Conservation (phyloP, 192 early-diverging fungal species). For the Coemansia sp. region DNA sequence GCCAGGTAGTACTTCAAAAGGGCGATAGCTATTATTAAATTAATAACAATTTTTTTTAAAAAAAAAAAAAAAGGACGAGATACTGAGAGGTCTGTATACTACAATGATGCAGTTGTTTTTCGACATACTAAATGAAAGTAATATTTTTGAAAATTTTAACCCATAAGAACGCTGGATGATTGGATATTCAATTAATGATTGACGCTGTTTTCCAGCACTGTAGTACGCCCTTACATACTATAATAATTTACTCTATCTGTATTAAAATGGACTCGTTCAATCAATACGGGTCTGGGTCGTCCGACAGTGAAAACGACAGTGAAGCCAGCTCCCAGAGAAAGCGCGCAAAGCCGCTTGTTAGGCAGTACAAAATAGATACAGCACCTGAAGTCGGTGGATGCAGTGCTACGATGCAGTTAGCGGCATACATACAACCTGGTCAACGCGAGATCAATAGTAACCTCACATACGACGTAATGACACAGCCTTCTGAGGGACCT, state of each 20-base stretch:
- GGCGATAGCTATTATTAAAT: no score
- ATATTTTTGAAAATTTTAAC: no score
- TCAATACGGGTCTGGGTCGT: constrained; percentile 33
- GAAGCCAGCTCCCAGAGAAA: neutral
- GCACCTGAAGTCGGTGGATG: constrained; percentile 28
- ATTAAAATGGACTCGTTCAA: constrained; percentile 31
- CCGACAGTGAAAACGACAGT: constrained; percentile 28
- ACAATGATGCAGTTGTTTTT: no score
- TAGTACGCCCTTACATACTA: no score
- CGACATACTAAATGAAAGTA: no score
- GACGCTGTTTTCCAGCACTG: no score
- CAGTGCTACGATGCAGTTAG: neutral
- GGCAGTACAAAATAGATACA: constrained; percentile 39
- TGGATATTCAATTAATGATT: no score
- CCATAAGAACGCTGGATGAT: no score
- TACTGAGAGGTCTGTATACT: no score
- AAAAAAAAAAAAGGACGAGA: no score
- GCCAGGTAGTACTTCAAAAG: no score
- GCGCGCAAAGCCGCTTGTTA: constrained; percentile 19
- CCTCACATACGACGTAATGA: constrained; percentile 20
- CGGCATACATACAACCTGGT: constrained; percentile 13
- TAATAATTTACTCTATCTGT: neutral
- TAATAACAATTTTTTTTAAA: no score
- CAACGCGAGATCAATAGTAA: constrained; percentile 29
- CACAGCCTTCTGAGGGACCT: constrained; percentile 34